phyloP scores from a whole-genome alignment of 2,329 filamentous ascomycete species.

The Pseudonectria buxi region DNA sequence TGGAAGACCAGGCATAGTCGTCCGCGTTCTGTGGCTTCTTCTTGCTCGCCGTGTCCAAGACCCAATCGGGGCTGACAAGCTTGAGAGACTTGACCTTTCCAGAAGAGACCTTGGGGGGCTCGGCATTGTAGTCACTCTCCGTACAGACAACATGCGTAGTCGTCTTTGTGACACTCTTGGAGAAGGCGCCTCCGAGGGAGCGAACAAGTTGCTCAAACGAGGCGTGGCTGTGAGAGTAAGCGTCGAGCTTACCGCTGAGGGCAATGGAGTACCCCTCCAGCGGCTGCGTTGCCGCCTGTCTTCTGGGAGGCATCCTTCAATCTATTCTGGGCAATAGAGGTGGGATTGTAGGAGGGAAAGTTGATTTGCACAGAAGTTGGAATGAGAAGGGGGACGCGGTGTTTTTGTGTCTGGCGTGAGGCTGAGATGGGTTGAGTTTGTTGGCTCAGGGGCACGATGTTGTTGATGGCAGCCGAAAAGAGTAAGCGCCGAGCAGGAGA shows the following conservation, averaged over 20 bases:
- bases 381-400: too few relatives aligned
- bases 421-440: background rate
- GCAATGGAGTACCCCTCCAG: slow-evolving; percentile 46
- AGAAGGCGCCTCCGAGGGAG: slow-evolving; percentile 42
- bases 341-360: too few relatives aligned
- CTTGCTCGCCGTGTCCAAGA: slow-evolving; percentile 44
- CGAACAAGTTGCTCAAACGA: slow-evolving; percentile 40
- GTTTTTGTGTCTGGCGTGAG: too few relatives aligned
- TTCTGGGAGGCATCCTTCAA: background rate
- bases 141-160: slow-evolving; percentile 54
- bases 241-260: slow-evolving; percentile 54
- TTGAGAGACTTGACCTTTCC: slow-evolving; percentile 41
- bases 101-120: slow-evolving; percentile 44
- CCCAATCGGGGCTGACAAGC: slow-evolving; percentile 56
- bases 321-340: too few relatives aligned
- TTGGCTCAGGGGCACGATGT: background rate
- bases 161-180: slow-evolving; percentile 39
- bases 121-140: slow-evolving; percentile 42
- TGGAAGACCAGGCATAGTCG: slow-evolving; percentile 21
- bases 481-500: too few relatives aligned
- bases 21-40: slow-evolving; percentile 18
- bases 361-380: too few relatives aligned
- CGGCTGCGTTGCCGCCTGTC: slow-evolving; percentile 21
- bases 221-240: slow-evolving; percentile 44
- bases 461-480: background rate